Evolutionary conservation across 192 early-diverging fungal genomes (phyloP).

Genomic region (Coemansia sp.): DNA sequence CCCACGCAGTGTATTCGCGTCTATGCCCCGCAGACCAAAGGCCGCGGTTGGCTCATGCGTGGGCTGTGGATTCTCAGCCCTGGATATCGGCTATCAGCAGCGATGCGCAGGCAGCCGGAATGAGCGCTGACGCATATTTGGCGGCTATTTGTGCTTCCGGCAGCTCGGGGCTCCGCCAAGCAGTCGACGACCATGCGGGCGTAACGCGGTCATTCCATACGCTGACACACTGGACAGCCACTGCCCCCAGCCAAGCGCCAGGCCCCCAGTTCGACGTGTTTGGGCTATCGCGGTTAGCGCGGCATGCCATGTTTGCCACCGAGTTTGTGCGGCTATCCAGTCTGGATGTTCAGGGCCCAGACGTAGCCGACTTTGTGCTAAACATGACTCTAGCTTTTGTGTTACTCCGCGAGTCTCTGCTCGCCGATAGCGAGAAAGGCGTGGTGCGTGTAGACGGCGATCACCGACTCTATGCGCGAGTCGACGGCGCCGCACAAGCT

Average conservation of each 20-base stretch:
- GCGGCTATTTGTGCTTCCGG: constrained; percentile 17
- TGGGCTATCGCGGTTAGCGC: constrained; percentile 38
- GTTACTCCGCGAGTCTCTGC: constrained; percentile 37
- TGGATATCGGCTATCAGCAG: constrained; percentile 12
- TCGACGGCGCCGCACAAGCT: constrained; percentile 12
- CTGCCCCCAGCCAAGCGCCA: not conserved
- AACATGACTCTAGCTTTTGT: constrained; percentile 43
- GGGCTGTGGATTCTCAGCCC: constrained; percentile 24
- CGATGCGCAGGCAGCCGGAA: constrained; percentile 16
- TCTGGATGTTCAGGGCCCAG: not conserved
- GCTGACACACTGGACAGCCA: constrained; percentile 36
- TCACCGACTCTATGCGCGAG: constrained; percentile 13
- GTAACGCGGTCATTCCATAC: constrained; percentile 32
- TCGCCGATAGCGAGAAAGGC: not conserved
- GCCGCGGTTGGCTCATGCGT: constrained; percentile 16
- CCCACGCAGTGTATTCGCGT: constrained; percentile 26
- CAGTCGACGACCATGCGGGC: constrained; percentile 15
- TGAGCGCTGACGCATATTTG: constrained; percentile 13
- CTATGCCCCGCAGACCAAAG: constrained; percentile 34
- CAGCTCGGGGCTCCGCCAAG: constrained; percentile 30
- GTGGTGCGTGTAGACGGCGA: constrained; percentile 15
- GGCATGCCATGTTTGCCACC: constrained; percentile 38
- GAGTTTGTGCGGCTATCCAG: constrained; percentile 29
- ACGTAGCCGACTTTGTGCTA: constrained; percentile 15
- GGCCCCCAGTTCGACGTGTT: constrained; percentile 15